phyloP scores from a whole-genome alignment of 345 rosid genomes.

The Corchorus capsularis region DNA sequence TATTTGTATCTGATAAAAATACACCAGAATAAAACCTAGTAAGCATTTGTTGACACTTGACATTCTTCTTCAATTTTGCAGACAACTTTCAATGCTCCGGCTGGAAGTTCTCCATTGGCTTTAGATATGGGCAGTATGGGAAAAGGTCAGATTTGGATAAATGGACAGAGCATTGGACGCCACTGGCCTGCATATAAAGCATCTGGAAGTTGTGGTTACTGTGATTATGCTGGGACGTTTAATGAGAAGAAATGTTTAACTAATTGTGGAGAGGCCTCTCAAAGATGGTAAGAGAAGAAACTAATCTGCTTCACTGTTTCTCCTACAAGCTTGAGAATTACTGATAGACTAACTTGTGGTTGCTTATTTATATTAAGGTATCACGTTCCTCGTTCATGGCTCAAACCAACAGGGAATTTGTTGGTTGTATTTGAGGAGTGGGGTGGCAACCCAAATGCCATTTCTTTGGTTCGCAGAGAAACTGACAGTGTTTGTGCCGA shows the following conservation, averaged over 20 bases:
- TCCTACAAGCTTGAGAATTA: constrained; percentile 2
- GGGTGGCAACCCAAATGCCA: constrained; percentile 95
- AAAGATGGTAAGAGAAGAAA: constrained; percentile 64
- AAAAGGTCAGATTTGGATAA: constrained; percentile 98
- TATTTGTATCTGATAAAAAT: neutral
- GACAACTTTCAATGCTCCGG: constrained; percentile 90
- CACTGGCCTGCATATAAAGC: constrained; percentile 96
- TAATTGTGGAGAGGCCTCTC: constrained; percentile 95
- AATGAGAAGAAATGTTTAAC: constrained; percentile 74
- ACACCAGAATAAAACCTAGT: constrained; percentile 2
- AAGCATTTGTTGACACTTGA: constrained; percentile 15
- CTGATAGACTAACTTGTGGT: constrained; percentile 9
- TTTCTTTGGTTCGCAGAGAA: constrained; percentile 79
- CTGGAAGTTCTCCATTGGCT: constrained; percentile 82
- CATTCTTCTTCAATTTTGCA: constrained; percentile 32
- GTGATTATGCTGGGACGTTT: constrained; percentile 74
- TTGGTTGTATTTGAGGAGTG: constrained; percentile 97
- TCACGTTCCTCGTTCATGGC: constrained; percentile 93
- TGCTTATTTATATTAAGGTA: constrained; percentile 53
- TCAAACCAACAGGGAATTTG: constrained; percentile 80
- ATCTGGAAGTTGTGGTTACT: constrained; percentile 63
- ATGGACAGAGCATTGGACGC: constrained; percentile 88
- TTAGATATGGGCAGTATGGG: constrained; percentile 95
- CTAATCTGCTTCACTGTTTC: neutral
- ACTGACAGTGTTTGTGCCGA: constrained; percentile 87